phyloP scores from a whole-genome alignment of 176 grass and related monocot species.

The Carex kokanica region DNA sequence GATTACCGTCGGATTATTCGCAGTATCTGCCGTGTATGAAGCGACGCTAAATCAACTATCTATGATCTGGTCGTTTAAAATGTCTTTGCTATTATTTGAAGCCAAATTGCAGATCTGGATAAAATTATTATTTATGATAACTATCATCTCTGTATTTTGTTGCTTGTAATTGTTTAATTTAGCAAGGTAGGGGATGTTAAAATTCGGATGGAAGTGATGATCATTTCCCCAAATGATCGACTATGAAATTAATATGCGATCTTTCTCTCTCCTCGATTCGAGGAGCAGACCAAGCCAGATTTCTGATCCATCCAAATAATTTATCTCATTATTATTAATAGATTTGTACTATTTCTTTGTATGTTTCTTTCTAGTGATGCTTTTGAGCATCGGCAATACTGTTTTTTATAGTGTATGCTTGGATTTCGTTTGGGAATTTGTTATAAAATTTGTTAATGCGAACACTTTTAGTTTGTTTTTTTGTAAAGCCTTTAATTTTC shows the following conservation, averaged over 20 bases:
- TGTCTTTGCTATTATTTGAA: background rate
- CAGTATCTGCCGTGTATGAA: constrained; percentile 10
- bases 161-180: too few relatives aligned
- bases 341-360: too few relatives aligned
- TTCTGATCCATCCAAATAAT: constrained; percentile 11
- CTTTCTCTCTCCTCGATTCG: background rate
- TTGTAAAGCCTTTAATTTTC: too few relatives aligned
- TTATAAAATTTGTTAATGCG: too few relatives aligned
- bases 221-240: constrained; percentile 16
- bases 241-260: background rate
- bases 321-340: background rate
- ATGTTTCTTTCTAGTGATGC: too few relatives aligned
- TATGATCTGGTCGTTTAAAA: background rate
- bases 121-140: background rate
- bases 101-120: constrained; percentile 6
- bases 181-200: background rate
- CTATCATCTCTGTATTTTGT: too few relatives aligned
- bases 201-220: constrained; percentile 11
- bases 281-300: constrained; percentile 3
- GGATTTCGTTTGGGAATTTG: too few relatives aligned
- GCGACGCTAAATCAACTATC: background rate
- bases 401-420: too few relatives aligned
- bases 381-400: too few relatives aligned
- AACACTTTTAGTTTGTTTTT: too few relatives aligned
- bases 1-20: background rate